Evolutionary conservation across 23 red algal genomes (phyloP).

Genomic region (Gracilaria vermiculophylla): DNA sequence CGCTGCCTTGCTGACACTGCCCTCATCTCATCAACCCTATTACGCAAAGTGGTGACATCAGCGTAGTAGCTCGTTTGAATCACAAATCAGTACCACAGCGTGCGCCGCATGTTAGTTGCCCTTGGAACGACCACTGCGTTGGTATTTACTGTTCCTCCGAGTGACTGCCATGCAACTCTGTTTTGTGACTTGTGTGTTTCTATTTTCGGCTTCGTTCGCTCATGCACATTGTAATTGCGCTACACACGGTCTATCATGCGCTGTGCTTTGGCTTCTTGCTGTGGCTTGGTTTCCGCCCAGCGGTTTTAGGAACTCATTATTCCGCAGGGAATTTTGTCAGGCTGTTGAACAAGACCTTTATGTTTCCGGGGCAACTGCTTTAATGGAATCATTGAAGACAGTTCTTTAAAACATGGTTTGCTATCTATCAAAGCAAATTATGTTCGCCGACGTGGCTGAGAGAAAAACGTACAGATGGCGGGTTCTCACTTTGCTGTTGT

Average conservation of each 20-base stretch:
- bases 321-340: too few relatives aligned
- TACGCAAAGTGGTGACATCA: too few relatives aligned
- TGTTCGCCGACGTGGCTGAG: not conserved
- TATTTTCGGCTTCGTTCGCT: not conserved
- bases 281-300: too few relatives aligned
- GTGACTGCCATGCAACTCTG: not conserved
- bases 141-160: not conserved
- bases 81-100: too few relatives aligned
- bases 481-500: not conserved
- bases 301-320: too few relatives aligned
- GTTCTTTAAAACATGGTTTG: not conserved
- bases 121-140: not conserved
- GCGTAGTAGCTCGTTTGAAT: too few relatives aligned
- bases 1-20: too few relatives aligned
- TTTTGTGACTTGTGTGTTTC: not conserved
- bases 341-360: too few relatives aligned
- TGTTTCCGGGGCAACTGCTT: too few relatives aligned
- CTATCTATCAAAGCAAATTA: not conserved
- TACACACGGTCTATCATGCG: not conserved
- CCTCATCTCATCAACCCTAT: too few relatives aligned
- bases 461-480: not conserved
- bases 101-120: too few relatives aligned
- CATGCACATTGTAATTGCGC: not conserved
- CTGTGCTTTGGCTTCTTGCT: not conserved
- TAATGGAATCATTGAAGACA: not conserved